Evolutionary conservation across 139 green algal species (phyloP).

Genomic region (Protoeuglena noctilucae): DNA sequence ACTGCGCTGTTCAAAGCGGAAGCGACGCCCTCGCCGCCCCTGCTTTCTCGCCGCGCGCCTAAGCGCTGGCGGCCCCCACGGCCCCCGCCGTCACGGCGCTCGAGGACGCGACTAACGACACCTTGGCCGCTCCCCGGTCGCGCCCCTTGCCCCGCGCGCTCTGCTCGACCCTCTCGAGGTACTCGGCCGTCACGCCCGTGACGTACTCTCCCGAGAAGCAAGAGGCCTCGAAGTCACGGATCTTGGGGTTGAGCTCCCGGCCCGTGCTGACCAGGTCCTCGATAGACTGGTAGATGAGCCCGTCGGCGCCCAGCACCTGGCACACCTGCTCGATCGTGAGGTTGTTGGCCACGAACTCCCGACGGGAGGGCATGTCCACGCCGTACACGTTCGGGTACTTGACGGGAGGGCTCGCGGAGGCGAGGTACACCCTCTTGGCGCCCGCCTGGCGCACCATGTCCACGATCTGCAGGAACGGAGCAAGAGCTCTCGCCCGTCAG

Average conservation of each 20-base stretch:
- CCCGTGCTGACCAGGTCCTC: constrained; percentile 56
- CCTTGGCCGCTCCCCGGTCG: too few species aligned
- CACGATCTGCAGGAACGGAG: constrained; percentile 97
- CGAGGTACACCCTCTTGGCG: constrained; percentile 88
- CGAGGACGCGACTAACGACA: too few species aligned
- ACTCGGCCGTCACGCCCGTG: constrained; percentile 22
- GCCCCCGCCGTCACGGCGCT: too few species aligned
- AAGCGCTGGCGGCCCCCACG: too few species aligned
- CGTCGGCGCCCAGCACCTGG: constrained; percentile 66
- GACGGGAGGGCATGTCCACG: constrained; percentile 87
- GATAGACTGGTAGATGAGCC: constrained; percentile 80
- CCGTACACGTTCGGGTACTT: constrained; percentile 96
- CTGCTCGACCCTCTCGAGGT: too few species aligned
- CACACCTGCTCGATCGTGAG: constrained; percentile 58
- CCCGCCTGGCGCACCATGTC: constrained; percentile 81
- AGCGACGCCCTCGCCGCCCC: too few species aligned
- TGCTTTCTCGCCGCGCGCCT: too few species aligned
- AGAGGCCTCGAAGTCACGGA: constrained; percentile 75
- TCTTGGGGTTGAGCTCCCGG: constrained; percentile 58
- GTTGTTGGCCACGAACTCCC: constrained; percentile 82
- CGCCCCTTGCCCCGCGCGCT: too few species aligned
- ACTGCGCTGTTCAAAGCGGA: too few species aligned
- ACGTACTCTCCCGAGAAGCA: constrained; percentile 84
- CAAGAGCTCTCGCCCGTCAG: too few species aligned
- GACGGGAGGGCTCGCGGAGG: constrained; percentile 77